Evolutionary conservation across 1,284 basidiomycete genomes (phyloP).

Genomic region (Marasmius tenuissimus): DNA sequence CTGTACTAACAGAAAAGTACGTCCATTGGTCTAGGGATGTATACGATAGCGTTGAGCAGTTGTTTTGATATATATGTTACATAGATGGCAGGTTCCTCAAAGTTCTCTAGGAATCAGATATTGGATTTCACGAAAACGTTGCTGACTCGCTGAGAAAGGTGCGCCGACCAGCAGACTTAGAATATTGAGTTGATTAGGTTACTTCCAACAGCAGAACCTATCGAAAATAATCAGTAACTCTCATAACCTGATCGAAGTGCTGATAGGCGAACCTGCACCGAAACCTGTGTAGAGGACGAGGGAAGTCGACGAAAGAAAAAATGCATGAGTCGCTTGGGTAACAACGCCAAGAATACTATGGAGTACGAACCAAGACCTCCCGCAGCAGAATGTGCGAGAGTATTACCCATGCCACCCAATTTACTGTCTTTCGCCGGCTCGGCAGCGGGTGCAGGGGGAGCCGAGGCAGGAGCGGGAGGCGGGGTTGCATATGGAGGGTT

Average conservation of each 20-base stretch:
- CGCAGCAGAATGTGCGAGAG: conserved; percentile 59
- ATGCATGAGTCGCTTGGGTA: neutral
- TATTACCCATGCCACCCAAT: conserved; percentile 58
- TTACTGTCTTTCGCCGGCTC: conserved; percentile 57
- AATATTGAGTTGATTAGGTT: conserved; percentile 52
- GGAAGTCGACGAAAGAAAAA: neutral
- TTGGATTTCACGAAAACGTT: neutral
- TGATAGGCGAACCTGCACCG: neutral
- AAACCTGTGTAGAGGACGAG: neutral
- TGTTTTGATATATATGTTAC: too few species aligned
- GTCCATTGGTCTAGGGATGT: too few species aligned
- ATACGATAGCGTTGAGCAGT: too few species aligned
- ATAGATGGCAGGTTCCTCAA: neutral
- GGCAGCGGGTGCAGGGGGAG: conserved; percentile 36
- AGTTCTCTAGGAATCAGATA: too few species aligned
- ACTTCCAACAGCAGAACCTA: conserved; percentile 53
- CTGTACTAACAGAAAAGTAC: too few species aligned
- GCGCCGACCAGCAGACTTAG: conserved; percentile 20
- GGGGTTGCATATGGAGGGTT: conserved; percentile 19
- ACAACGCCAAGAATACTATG: neutral
- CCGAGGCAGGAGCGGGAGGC: conserved; percentile 29
- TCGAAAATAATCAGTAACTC: neutral
- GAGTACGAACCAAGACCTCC: conserved; percentile 50
- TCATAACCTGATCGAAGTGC: neutral
- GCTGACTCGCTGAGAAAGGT: neutral